Conservation (phyloP, 768 basidiomycete genomes). For the Phylloporus arenicola region DNA sequence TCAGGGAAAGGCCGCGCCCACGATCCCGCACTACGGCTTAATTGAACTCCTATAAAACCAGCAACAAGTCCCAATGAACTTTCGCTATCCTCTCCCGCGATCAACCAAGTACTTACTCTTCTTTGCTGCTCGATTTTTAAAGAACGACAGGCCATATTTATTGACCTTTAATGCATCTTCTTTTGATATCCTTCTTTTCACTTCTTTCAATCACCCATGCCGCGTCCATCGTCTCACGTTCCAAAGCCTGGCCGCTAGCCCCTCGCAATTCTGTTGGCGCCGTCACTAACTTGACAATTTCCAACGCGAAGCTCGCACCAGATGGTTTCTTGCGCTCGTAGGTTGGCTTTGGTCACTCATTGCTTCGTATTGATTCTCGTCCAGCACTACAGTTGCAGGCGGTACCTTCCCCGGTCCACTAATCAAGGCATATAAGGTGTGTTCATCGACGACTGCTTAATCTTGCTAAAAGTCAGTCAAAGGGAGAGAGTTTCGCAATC, state of each 20-base stretch:
- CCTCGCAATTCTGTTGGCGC: conserved; percentile 10
- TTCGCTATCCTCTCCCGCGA: background rate
- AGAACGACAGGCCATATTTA: background rate
- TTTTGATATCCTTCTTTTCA: conserved; percentile 3
- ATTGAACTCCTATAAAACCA: background rate
- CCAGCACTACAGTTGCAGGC: conserved; percentile 31
- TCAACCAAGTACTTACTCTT: background rate
- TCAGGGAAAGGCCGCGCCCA: too few species aligned
- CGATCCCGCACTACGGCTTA: background rate
- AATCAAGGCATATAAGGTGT: conserved; percentile 33
- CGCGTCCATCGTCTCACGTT: conserved; percentile 17
- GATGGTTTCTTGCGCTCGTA: conserved; percentile 47
- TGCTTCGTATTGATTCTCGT: background rate
- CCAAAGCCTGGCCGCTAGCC: conserved; percentile 1
- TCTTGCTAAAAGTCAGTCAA: background rate
- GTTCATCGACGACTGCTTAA: background rate
- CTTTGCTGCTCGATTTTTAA: background rate
- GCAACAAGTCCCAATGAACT: background rate
- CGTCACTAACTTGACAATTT: conserved; percentile 31
- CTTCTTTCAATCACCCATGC: conserved; percentile 8
- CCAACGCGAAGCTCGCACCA: conserved; percentile 39
- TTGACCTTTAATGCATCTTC: conserved; percentile 9
- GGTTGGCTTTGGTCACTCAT: conserved; percentile 9
- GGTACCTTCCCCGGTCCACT: conserved; percentile 44
- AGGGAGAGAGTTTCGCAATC: conserved; percentile 39